Percentiles rank a stretch among this genome's conserved stretches.
These are phyloP conservation scores for Beta macrorhiza DNA, from an alignment of 179 eudicot genomes.

Conservation along the genomic window DNA sequence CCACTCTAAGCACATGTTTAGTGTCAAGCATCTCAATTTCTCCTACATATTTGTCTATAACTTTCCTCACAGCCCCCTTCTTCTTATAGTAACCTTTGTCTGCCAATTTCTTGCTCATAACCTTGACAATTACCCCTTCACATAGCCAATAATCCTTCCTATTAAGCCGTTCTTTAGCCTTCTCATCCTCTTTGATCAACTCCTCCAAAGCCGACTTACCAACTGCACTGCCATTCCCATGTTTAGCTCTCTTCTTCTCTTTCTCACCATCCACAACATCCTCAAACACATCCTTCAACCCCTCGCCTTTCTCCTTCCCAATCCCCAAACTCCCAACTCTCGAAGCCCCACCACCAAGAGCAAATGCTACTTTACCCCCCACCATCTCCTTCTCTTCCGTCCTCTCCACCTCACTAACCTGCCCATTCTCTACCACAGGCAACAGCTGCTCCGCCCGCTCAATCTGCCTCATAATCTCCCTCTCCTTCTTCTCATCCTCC, in stretches of 20 bases:
- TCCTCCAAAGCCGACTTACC: constrained; percentile 63
- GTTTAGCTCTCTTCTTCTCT: constrained; percentile 25
- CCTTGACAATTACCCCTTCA: constrained; percentile 79
- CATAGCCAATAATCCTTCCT: constrained; percentile 88
- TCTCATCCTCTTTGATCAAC: constrained; percentile 80
- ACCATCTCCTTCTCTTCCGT: constrained; percentile 27
- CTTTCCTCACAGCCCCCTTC: constrained; percentile 75
- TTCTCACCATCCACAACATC: constrained; percentile 45
- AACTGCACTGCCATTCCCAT: constrained; percentile 21
- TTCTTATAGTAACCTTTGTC: constrained; percentile 85
- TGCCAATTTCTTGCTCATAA: constrained; percentile 74
- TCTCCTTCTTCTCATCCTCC: constrained; percentile 91
- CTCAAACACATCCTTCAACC: constrained; percentile 57
- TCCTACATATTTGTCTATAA: constrained; percentile 72
- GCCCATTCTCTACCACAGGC: constrained; percentile 19
- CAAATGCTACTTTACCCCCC: constrained; percentile 53
- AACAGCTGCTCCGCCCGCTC: constrained; percentile 58
- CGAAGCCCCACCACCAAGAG: constrained; percentile 46
- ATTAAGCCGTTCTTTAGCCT: constrained; percentile 65
- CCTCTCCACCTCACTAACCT: constrained; percentile 3
- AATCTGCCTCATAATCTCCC: constrained; percentile 69
- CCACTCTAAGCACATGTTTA: constrained; percentile 78
- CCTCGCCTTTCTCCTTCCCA: constrained; percentile 47
- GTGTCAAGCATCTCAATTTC: constrained; percentile 88
- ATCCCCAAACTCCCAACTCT: constrained; percentile 14